A percentile compares a stretch with the other conserved stretches of the same genome.
Evolutionary conservation across 78 protist genomes (phyloP).

Genomic region (Acrasis kona): DNA sequence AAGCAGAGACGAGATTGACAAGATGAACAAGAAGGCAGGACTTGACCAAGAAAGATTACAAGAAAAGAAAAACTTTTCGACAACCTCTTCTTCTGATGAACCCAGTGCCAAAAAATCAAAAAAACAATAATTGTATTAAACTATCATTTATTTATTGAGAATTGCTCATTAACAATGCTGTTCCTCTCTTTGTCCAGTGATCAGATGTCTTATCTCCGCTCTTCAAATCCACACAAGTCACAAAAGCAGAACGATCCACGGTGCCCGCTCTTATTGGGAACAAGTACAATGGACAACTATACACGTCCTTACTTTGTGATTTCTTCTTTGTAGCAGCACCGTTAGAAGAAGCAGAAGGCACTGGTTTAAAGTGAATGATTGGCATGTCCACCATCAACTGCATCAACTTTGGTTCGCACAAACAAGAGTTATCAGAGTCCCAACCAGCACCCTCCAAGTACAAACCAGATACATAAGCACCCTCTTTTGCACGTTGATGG

Average conservation of each 20-base stretch:
- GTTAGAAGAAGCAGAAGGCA: no score
- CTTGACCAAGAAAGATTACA: no score
- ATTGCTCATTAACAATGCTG: not conserved
- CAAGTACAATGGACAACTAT: constrained; percentile 59
- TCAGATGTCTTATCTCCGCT: constrained; percentile 23
- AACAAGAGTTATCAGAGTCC: constrained; percentile 23
- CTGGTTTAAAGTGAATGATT: constrained; percentile 64
- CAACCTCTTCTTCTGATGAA: not conserved
- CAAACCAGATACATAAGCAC: constrained; percentile 64
- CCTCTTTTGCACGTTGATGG: constrained; percentile 38
- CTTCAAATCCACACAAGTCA: constrained; percentile 52
- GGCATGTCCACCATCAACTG: constrained; percentile 64
- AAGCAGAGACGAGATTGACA: not conserved
- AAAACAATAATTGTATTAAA: not conserved
- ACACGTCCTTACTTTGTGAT: constrained; percentile 20
- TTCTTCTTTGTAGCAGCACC: no score
- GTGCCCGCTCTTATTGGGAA: constrained; percentile 68
- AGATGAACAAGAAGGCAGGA: no score
- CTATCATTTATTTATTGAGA: not conserved
- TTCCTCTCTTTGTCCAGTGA: constrained; percentile 64
- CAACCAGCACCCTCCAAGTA: constrained; percentile 79
- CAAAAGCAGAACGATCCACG: constrained; percentile 55
- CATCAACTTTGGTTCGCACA: constrained; percentile 73
- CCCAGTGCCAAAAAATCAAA: not conserved
- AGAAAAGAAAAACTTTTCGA: no score